Percentiles rank a stretch among this genome's conserved stretches.
These are phyloP conservation scores for Macrolepiota fuliginosa DNA, from an alignment of 768 basidiomycete genomes.

Conservation along the genomic window DNA sequence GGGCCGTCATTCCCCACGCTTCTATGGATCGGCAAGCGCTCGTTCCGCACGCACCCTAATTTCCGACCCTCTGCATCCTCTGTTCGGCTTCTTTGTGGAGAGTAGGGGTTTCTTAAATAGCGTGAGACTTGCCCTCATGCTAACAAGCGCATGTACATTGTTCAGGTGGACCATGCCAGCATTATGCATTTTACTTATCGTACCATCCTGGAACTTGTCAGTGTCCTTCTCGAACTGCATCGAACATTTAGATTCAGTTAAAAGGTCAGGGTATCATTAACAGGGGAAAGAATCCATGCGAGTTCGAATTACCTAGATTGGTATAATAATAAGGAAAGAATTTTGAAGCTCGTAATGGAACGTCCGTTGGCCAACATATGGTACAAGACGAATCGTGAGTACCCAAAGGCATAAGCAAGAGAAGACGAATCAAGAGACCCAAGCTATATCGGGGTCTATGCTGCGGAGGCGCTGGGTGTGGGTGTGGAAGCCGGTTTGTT, in stretches of 20 bases:
- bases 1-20: not conserved
- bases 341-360: not conserved
- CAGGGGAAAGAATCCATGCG: conserved; percentile 3
- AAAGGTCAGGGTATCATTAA: conserved; percentile 10
- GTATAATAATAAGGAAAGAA: conserved; percentile 6
- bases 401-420: conserved; percentile 7
- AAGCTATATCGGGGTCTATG: not conserved
- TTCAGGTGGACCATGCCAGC: too few species aligned
- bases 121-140: not conserved
- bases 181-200: not conserved
- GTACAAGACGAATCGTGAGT: conserved; percentile 1
- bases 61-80: not conserved
- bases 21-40: not conserved
- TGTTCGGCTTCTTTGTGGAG: not conserved
- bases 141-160: not conserved
- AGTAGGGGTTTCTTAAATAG: not conserved
- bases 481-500: not conserved
- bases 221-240: not conserved
- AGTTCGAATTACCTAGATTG: conserved; percentile 5
- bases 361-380: conserved; percentile 3
- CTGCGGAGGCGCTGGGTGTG: not conserved
- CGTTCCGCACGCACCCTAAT: not conserved
- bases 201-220: too few species aligned
- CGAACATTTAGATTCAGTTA: not conserved
- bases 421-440: not conserved